A percentile compares a stretch with the other conserved stretches of the same genome.
Evolutionary conservation across 352 stramenopile genomes (phyloP).

Genomic region (Sclerospora graminicola): DNA sequence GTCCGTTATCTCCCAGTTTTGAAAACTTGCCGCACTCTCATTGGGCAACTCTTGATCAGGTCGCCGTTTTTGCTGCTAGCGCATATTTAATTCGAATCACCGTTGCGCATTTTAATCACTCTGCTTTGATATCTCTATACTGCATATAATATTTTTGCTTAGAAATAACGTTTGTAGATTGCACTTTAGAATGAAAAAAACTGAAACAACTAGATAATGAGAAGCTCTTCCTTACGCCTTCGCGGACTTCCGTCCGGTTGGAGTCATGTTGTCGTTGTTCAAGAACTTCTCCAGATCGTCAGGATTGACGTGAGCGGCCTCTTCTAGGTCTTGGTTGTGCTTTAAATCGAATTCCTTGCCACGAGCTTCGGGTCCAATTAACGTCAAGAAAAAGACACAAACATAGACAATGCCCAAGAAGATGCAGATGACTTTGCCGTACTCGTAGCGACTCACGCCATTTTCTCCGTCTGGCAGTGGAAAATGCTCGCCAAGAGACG

Average conservation of each 20-base stretch:
- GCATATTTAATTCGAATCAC: constrained; percentile 38
- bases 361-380: constrained; percentile 35
- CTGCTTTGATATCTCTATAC: neutral
- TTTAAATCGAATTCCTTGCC: constrained; percentile 42
- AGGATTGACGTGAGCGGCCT: constrained; percentile 18
- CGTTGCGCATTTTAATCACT: constrained; percentile 9
- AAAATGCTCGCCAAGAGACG: constrained; percentile 33
- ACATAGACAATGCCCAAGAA: constrained; percentile 39
- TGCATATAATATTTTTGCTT: neutral
- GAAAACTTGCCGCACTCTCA: no score
- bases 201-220: no score
- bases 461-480: constrained; percentile 21
- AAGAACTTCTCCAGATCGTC: constrained; percentile 28
- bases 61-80: constrained; percentile 24
- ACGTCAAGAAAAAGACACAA: constrained; percentile 32
- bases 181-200: no score
- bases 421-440: constrained; percentile 39
- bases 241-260: constrained; percentile 8
- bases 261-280: constrained; percentile 9
- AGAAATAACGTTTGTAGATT: neutral
- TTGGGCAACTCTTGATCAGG: no score
- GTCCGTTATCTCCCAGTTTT: constrained; percentile 3
- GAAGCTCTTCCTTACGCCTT: constrained; percentile 6
- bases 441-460: constrained; percentile 28
- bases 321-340: constrained; percentile 27